Evolutionary conservation across 805 yeast species (phyloP), one percentile per base, ranked within the genome.

Genomic region (Scheffersomyces amazonensis): DNA sequence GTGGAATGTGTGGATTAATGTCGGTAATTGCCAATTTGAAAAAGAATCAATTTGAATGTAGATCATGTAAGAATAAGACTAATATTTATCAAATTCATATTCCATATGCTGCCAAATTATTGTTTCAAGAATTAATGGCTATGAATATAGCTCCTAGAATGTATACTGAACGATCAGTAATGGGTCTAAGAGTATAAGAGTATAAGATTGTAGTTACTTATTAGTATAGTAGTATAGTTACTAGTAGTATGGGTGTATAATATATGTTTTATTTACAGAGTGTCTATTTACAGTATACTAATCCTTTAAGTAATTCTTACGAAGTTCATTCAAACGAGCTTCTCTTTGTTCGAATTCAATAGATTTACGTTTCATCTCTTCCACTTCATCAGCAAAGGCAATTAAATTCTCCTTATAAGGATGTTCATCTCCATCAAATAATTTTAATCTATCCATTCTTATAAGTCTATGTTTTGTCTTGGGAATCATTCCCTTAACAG

Each of bases 1-100:
- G 99, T 73, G 99, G 98, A 58, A 81, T 91, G 55, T 93, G 99
- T 75, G 99, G 99, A 31, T 78, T 95, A 64, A 93, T 93, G 98
- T 76, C 90, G 40, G 99, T 95, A 46, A 87, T 93, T 66, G 98
- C 99, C 35, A 93, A 91, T 65, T 76, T 93, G 69, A 93, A 90
- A 67, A 96, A 95, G 75, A 88, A 88, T 60, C 98, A 93, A 71
- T 93, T 87, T 59, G 99, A 93, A 70, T 93, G 99, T 72, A 87
- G 96, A 53, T 88, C 96, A 36, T 93, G 99, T 75, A 91, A 93
- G 69, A 93, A 93, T 72, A 93, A 93, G 78, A 93, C 97, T 48
- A 95, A 91, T 67, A 91, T 93, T 55, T 93, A 88, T 69, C 99
- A 93, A 75, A 86, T 90, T 50, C 96, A 91, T 58, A 87, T 93